Base-by-base conservation (phyloP, 2,329 filamentous ascomycete genomes). In the Trichoderma harzianum region DNA sequence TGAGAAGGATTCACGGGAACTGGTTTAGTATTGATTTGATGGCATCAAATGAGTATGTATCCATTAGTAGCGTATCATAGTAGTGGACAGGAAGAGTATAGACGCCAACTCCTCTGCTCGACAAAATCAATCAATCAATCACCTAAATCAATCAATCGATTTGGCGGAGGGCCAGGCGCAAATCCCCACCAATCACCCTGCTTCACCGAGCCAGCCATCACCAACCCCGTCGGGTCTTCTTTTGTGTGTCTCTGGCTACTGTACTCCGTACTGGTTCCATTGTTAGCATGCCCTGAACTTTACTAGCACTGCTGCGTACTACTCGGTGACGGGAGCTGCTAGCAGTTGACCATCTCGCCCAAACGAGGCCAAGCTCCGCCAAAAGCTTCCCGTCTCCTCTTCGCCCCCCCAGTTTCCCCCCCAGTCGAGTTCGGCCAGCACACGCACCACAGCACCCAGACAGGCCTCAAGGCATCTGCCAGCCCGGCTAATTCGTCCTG, bases 141-240 rank as follows among this genome's bases (percentile, higher is more conserved):
- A 65, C 16, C 16, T 24, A 26, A 55, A 55, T 47, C 30, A 66
- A 30, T 51, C 32, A 66, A 51, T 32, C 16, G 16, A 58, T 32
- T 58, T 32, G 55, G 55, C 26, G 8, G 55, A 28, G 28, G 26
- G 53, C 26, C 65, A 62, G 67, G 67, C 57, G 67, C 34, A 47
- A 36, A 69, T 32, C 67, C 53, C 67, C 67, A 69, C 67, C 67
- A 69, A 69, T 69, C 67, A 69, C 36, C 58, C 67, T 69, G 67
- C 55, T 61, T 62, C 67, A 69, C 67, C 67, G 67, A 62, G 67
- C 66, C 18, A 24, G n/a, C 66, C 67, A 62, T 69, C 67, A 69
- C 66, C 66, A 62, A 53, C 66, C 66, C 66, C 66, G 39, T 69
- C 34, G 34, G 34, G 55, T 14, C 55, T 32, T 16, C 18, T 58